Percentiles rank a stretch among this genome's conserved stretches.
Conservation (phyloP, 78 protist genomes). For the Anaeramoeba flamelloides region DNA sequence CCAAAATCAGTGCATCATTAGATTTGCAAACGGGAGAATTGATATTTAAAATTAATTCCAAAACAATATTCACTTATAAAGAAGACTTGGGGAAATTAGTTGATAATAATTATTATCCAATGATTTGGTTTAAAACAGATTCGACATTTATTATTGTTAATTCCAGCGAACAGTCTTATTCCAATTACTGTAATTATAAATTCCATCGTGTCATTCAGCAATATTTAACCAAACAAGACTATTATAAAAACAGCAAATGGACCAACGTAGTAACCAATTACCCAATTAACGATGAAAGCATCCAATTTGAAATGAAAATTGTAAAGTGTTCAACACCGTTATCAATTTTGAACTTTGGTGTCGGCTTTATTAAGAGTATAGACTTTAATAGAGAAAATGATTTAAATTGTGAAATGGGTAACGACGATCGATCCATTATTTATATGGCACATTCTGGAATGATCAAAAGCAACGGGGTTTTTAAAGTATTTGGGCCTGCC, state of each 20-base stretch:
- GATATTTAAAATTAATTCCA: too few species aligned
- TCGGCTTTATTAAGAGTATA: background rate
- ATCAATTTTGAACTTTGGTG: background rate
- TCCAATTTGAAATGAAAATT: background rate
- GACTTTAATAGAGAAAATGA: background rate
- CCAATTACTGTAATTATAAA: too few species aligned
- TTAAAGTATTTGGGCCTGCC: background rate
- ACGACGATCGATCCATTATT: background rate
- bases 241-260: background rate
- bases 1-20: too few species aligned
- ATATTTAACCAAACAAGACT: background rate
- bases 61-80: too few species aligned
- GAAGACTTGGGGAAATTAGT: too few species aligned
- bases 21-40: too few species aligned
- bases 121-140: slow-evolving; percentile 3
- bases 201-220: background rate
- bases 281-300: background rate
- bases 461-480: background rate
- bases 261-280: background rate
- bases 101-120: too few species aligned
- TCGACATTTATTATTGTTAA: too few species aligned
- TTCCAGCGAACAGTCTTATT: too few species aligned
- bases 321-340: background rate
- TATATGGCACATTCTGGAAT: background rate
- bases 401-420: too few species aligned